phyloP scores from a whole-genome alignment of 2,329 filamentous ascomycete genomes.

The Pseudopyricularia javanii region DNA sequence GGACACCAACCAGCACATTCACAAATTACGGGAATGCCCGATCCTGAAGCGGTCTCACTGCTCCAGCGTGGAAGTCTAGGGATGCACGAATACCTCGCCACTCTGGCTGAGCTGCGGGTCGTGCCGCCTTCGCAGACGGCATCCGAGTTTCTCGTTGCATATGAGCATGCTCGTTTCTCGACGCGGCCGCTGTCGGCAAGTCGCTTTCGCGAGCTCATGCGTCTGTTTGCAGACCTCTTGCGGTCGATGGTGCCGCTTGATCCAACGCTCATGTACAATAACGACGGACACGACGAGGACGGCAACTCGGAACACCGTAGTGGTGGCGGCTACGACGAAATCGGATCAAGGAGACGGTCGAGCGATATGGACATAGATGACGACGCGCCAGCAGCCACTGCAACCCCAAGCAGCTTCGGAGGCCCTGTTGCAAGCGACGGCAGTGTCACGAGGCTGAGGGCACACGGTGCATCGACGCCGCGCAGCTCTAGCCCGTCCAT shows the following conservation, averaged over 20 bases:
- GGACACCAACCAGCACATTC: slow-evolving; percentile 11
- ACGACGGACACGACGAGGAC: slow-evolving; percentile 17
- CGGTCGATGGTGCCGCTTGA: slow-evolving; percentile 60
- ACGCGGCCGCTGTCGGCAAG: slow-evolving; percentile 52
- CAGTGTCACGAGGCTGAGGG: not conserved
- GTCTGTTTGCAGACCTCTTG: slow-evolving; percentile 69
- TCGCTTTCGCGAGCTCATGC: slow-evolving; percentile 71
- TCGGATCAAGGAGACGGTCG: slow-evolving; percentile 4
- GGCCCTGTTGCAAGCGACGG: slow-evolving; percentile 4
- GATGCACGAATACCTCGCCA: slow-evolving; percentile 65
- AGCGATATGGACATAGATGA: slow-evolving; percentile 31
- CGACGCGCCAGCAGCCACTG: slow-evolving; percentile 27
- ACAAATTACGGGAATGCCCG: slow-evolving; percentile 27
- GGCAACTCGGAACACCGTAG: not conserved
- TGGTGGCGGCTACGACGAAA: not conserved
- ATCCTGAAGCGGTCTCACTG: slow-evolving; percentile 55
- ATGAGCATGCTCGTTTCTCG: slow-evolving; percentile 80
- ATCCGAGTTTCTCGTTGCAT: slow-evolving; percentile 57
- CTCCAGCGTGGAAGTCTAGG: slow-evolving; percentile 63
- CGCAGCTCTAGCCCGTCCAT: slow-evolving; percentile 2
- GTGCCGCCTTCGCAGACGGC: slow-evolving; percentile 26
- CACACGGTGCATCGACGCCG: not conserved
- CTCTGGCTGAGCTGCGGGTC: slow-evolving; percentile 57
- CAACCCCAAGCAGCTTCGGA: slow-evolving; percentile 16
- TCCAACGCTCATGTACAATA: slow-evolving; percentile 30